Base-by-base conservation (phyloP, 2,329 filamentous ascomycete species). In the Aspergillus arachidicola region DNA sequence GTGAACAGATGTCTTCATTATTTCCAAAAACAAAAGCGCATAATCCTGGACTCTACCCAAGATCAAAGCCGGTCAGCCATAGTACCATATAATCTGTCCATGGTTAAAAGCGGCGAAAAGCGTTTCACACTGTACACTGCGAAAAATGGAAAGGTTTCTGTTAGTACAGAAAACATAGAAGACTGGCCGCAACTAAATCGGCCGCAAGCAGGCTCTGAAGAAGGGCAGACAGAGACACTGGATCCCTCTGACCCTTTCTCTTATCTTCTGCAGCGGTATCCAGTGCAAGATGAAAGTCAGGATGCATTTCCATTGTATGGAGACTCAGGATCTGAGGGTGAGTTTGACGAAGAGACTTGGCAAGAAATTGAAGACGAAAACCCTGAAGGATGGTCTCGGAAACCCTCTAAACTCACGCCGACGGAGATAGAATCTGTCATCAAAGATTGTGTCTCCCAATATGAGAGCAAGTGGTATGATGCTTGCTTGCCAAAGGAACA, bases 341-440 rank as follows among this genome's bases (percentile, higher is more conserved):
- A 84, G 34, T 86, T 84, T 65, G 88, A 91, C 68, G 80, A 84
- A 12, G 82, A 86, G 41, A 89, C 86, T 0, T 85, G 83, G 80
- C 78, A 77, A 50, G 89, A 91, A 70, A 89, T 91, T 11, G 82
- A 89, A 53, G 78, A 84, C 34, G 87, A 89, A 64, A 76, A 61
- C 6, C 55, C 61, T 28, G 64, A 64, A 16, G 50, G 59, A 16
- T 69, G 61, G 12, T 68, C 62, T 63, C 62, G 69, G 21, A 67
- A 66, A 64, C 66, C 70, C 51, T 74, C 65, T 67, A 65, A 65
- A 48, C 75, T 89, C 14, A 75, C 78, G 11, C 38, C 56, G 4
- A 81, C 84, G 0, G 80, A 86, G 46, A 79, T 91, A 26, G 75
- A 83, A 3, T 67, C 73, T 0, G 76, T 86, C 14, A 81, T 94